These are phyloP conservation scores for Corylus heterophylla DNA, from an alignment of 306 rosid species.

Conservation along the genomic window DNA sequence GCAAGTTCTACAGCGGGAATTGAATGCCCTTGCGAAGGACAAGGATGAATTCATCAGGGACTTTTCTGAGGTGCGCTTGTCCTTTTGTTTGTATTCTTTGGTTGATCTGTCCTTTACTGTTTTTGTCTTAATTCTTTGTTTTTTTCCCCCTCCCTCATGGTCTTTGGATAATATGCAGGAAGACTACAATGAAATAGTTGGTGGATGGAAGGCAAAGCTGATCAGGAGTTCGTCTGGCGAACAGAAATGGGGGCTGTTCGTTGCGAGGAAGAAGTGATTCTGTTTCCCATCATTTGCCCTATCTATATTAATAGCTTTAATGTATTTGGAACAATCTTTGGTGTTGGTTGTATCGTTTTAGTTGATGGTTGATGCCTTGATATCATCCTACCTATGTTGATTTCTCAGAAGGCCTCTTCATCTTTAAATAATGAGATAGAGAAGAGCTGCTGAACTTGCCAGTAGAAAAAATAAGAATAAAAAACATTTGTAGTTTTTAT, in stretches of 20 bases:
- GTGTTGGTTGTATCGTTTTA: slow-evolving; percentile 2
- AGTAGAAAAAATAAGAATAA: background rate
- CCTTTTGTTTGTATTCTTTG: background rate
- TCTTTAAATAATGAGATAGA: background rate
- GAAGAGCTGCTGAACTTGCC: background rate
- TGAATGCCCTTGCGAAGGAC: slow-evolving; percentile 59
- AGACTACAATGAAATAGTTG: slow-evolving; percentile 52
- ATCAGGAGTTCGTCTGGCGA: slow-evolving; percentile 51
- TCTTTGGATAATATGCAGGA: slow-evolving; percentile 35
- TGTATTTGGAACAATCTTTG: slow-evolving; percentile 4
- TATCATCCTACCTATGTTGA: background rate
- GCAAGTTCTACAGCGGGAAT: slow-evolving; percentile 61
- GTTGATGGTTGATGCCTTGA: slow-evolving; percentile 12
- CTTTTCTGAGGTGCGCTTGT: slow-evolving; percentile 66
- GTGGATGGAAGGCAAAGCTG: slow-evolving; percentile 65
- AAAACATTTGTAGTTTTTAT: background rate
- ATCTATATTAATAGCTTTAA: slow-evolving; percentile 2
- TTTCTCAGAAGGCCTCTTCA: slow-evolving; percentile 6
- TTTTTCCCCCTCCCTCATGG: background rate
- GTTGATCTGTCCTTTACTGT: background rate
- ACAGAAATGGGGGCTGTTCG: slow-evolving; percentile 71
- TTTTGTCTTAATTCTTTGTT: background rate
- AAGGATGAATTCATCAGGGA: slow-evolving; percentile 62
- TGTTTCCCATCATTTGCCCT: slow-evolving; percentile 2
- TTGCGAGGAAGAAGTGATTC: slow-evolving; percentile 66